These are phyloP conservation scores for Trichophyton rubrum DNA, from an alignment of 2,329 filamentous ascomycete species.

Conservation along the genomic window DNA sequence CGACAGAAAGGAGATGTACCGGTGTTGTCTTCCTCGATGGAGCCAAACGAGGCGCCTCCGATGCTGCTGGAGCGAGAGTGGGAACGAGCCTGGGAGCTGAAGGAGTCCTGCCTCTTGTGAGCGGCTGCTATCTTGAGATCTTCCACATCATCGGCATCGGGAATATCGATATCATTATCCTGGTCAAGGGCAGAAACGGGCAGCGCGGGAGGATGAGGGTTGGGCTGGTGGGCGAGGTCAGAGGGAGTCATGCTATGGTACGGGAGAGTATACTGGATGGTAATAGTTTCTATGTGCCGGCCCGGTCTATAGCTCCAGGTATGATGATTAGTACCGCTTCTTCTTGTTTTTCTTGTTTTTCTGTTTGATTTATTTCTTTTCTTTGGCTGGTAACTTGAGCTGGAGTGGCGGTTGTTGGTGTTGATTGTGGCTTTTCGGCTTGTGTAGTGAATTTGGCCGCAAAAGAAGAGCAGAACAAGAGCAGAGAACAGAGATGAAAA, in stretches of 20 bases:
- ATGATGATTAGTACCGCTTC: neutral
- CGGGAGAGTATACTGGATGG: constrained; percentile 3
- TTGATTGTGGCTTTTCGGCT: neutral
- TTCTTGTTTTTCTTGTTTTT: neutral
- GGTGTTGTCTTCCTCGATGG: constrained; percentile 33
- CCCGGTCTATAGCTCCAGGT: neutral
- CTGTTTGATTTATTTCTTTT: neutral
- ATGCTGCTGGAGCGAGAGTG: constrained; percentile 29
- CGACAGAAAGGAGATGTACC: constrained; percentile 15
- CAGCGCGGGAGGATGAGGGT: neutral
- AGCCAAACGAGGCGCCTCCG: constrained; percentile 31
- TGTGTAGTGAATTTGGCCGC: neutral
- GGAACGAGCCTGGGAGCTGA: constrained; percentile 26
- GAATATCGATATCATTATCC: neutral
- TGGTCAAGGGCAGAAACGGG: neutral
- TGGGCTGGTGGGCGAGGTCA: neutral
- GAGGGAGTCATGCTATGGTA: constrained; percentile 4
- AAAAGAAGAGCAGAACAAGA: neutral
- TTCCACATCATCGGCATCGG: constrained; percentile 1
- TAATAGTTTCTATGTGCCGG: neutral
- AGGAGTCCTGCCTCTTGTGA: constrained; percentile 15
- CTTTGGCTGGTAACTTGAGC: neutral
- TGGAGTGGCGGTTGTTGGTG: neutral
- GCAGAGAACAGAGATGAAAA: neutral
- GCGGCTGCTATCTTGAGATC: constrained; percentile 1